These are phyloP conservation scores for Aureobasidium sp. DNA, from an alignment of 2,329 filamentous ascomycete species.

Conservation along the genomic window DNA sequence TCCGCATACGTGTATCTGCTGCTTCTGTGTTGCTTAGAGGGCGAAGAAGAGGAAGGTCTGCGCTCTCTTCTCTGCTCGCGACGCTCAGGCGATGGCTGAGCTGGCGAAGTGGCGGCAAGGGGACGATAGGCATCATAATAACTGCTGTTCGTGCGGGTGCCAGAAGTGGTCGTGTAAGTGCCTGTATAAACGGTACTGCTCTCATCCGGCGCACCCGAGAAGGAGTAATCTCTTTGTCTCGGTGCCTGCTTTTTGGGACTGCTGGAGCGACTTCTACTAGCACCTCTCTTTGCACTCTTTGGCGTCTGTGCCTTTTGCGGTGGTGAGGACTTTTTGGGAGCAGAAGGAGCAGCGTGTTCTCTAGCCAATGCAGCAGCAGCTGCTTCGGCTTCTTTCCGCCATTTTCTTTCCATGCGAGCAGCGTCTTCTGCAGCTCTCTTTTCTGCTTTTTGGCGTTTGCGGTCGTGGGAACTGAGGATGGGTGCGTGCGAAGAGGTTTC, in stretches of 20 bases:
- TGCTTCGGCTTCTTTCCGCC: slow-evolving; percentile 34
- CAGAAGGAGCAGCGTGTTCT: slow-evolving; percentile 18
- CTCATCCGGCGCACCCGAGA: slow-evolving; percentile 26
- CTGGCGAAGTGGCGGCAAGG: neutral
- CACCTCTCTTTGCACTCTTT: slow-evolving; percentile 21
- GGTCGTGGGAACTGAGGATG: slow-evolving; percentile 25
- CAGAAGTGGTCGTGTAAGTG: slow-evolving; percentile 20
- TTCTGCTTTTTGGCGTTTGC: slow-evolving; percentile 33
- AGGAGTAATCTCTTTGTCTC: slow-evolving; percentile 26
- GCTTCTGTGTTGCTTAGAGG: neutral
- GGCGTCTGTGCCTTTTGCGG: slow-evolving; percentile 6
- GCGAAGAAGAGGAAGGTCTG: neutral
- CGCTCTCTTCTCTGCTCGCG: neutral
- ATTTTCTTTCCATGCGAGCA: slow-evolving; percentile 30
- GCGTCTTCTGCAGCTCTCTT: slow-evolving; percentile 31
- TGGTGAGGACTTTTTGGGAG: slow-evolving; percentile 13
- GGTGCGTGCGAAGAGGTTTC: slow-evolving; percentile 39
- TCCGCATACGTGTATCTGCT: slow-evolving; percentile 22
- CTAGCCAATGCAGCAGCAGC: slow-evolving; percentile 28
- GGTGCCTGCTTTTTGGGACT: slow-evolving; percentile 23
- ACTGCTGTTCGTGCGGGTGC: slow-evolving; percentile 21
- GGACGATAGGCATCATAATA: slow-evolving; percentile 31
- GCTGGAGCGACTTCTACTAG: slow-evolving; percentile 18
- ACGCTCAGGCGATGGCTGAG: slow-evolving; percentile 13
- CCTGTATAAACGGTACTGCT: slow-evolving; percentile 34